Percentiles rank a stretch among this genome's conserved stretches.
These are phyloP conservation scores for Oryza meridionalis DNA, from an alignment of 176 grass and related monocot species.

Conservation along the genomic window DNA sequence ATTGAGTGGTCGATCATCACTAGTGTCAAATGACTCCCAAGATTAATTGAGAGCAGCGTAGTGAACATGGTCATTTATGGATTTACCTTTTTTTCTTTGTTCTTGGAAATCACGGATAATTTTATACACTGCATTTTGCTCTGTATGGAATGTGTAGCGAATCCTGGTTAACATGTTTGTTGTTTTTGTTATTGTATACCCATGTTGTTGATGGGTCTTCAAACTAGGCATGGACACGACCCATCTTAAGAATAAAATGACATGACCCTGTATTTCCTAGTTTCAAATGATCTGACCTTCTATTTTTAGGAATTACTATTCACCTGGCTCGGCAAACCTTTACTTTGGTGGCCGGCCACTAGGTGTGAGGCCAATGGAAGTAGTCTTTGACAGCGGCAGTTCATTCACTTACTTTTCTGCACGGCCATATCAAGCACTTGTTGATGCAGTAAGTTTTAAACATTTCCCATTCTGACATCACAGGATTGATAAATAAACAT, in stretches of 20 bases:
- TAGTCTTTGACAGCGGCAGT: constrained; percentile 91
- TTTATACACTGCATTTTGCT: not conserved
- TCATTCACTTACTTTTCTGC: constrained; percentile 92
- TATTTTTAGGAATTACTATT: constrained; percentile 85
- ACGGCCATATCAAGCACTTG: constrained; percentile 76
- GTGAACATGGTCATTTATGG: not conserved
- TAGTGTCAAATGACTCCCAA: not conserved
- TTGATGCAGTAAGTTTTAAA: constrained; percentile 61
- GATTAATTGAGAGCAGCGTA: not conserved
- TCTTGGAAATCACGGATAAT: constrained; percentile 3
- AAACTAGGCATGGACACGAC: not conserved
- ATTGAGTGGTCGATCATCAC: not conserved
- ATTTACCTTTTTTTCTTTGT: not conserved
- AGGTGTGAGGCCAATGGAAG: constrained; percentile 65
- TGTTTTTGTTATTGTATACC: not conserved
- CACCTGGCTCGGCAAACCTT: constrained; percentile 80
- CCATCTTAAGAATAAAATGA: too few relatives aligned
- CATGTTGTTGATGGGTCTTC: not conserved
- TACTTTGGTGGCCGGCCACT: constrained; percentile 61
- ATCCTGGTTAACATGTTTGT: not conserved
- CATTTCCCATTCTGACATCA: not conserved
- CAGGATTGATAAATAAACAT: constrained; percentile 18
- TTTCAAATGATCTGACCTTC: constrained; percentile 11
- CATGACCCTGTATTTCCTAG: not conserved
- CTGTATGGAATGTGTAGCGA: not conserved